phyloP scores from a whole-genome alignment of 495 filamentous ascomycete genomes.

The Aspergillus mulundensis region DNA sequence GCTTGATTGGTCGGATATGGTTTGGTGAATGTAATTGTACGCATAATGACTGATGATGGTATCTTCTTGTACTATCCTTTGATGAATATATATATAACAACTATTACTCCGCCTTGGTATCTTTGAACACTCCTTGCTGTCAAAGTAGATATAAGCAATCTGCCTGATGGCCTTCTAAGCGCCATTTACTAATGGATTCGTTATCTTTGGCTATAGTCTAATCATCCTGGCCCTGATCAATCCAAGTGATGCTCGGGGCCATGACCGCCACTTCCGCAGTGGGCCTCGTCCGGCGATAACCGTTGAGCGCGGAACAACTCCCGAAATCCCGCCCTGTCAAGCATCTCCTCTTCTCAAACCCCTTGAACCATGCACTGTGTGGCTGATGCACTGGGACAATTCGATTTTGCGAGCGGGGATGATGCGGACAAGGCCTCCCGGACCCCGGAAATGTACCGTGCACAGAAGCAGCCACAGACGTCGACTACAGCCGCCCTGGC shows the following conservation, averaged over 20 bases:
- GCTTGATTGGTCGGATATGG: neutral
- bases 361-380: neutral
- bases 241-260: neutral
- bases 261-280: neutral
- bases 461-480: neutral
- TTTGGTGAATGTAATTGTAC: neutral
- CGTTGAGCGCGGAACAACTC: neutral
- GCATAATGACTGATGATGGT: neutral
- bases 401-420: neutral
- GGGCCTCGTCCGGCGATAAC: neutral
- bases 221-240: too few species aligned
- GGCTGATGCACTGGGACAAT: neutral
- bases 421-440: neutral
- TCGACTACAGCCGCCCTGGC: neutral
- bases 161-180: too few species aligned
- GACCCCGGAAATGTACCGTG: constrained; percentile 20
- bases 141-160: neutral
- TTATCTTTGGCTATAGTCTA: neutral
- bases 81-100: neutral
- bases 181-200: neutral
- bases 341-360: neutral
- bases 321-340: neutral
- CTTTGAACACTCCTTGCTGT: neutral
- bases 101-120: too few species aligned
- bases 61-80: neutral